phyloP scores from a whole-genome alignment of 768 basidiomycete genomes.

The Gelatoporia subvermispora region DNA sequence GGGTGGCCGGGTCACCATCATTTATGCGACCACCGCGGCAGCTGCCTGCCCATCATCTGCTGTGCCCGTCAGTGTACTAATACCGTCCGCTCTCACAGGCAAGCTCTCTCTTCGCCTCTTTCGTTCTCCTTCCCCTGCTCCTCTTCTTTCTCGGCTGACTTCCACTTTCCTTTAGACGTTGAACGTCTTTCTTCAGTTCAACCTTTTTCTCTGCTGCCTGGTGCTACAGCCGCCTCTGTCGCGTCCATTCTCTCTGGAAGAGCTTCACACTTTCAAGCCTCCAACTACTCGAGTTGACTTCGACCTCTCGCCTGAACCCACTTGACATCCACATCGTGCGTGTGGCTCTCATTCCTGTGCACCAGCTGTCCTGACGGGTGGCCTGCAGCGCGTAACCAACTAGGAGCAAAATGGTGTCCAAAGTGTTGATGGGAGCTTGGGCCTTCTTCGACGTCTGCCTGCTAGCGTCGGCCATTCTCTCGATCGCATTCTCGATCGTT shows the following conservation, averaged over 20 bases:
- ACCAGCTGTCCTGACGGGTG: not conserved
- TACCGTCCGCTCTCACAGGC: slow-evolving; percentile 8
- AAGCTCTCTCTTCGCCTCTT: slow-evolving; percentile 8
- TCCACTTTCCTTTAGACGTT: slow-evolving; percentile 48
- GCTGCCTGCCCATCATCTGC: not conserved
- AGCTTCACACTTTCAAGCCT: slow-evolving; percentile 25
- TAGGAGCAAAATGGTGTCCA: slow-evolving; percentile 57
- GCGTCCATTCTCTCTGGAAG: slow-evolving; percentile 49
- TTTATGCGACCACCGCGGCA: slow-evolving; percentile 7
- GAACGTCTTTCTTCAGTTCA: slow-evolving; percentile 52
- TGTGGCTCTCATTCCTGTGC: not conserved
- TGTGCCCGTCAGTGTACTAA: slow-evolving; percentile 3
- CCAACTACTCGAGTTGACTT: slow-evolving; percentile 17
- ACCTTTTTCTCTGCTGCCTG: slow-evolving; percentile 25
- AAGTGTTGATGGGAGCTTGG: slow-evolving; percentile 61
- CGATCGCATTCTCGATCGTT: slow-evolving; percentile 62
- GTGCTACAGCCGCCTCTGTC: slow-evolving; percentile 41
- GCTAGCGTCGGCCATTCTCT: slow-evolving; percentile 61
- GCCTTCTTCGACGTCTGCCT: slow-evolving; percentile 65
- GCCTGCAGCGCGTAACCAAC: slow-evolving; percentile 21
- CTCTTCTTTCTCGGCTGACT: slow-evolving; percentile 29
- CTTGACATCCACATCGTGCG: slow-evolving; percentile 1
- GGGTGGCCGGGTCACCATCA: slow-evolving; percentile 5
- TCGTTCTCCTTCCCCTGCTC: slow-evolving; percentile 21
- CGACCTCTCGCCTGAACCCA: not conserved